Evolutionary conservation across 2,329 filamentous ascomycete genomes (phyloP), one percentile per base, ranked within the genome.

Genomic region (Sclerotiophoma versabilis): DNA sequence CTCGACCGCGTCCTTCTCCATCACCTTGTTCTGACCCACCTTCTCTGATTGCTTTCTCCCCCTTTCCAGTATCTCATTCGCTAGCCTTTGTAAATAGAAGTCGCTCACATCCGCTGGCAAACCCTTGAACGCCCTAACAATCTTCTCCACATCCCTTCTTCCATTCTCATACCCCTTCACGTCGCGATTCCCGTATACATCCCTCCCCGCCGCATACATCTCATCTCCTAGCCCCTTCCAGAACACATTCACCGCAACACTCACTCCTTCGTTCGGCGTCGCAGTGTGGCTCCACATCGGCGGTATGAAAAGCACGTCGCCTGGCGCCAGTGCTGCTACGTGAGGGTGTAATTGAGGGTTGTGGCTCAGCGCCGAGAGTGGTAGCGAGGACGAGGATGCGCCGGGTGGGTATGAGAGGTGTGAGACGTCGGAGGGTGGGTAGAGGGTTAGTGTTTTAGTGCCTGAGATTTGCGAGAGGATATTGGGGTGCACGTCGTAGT

Each of bases 401-500:
- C 92, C 92, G 0, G 92, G 84, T 0, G 86, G 84, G 70, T 96
- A 89, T 2, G 83, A 82, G 0, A 96, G 80, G 29, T 85, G 77
- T 17, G 80, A 80, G 15, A 95, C 86, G 66, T 96, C 91, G 2
- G 81, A 79, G 0, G 93, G 92, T 1, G 91, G 91, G 70, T 92
- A 96, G 1, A 96, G 80, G 4, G 91, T 75, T 53, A 96, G 80
- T 23, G 84, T 83, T 70, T 95, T 96, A 1, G 83, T 81, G 4
- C 92, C 92, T 30, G 79, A 77, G 45, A 96, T 82, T 70, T 96
- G 92, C 66, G 88, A 92, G 56, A 95, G 88, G 3, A 96, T 81
- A 66, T 96, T 96, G 43, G 91, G 90, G 83, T 96, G 92, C 14
- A 95, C 91, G 75, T 96, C 91, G 77, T 95, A 96, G 74, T 96